Evolutionary conservation across 169 alveolate species (phyloP), one percentile per base, ranked within the genome.

Genomic region (Plasmodium knowlesi): DNA sequence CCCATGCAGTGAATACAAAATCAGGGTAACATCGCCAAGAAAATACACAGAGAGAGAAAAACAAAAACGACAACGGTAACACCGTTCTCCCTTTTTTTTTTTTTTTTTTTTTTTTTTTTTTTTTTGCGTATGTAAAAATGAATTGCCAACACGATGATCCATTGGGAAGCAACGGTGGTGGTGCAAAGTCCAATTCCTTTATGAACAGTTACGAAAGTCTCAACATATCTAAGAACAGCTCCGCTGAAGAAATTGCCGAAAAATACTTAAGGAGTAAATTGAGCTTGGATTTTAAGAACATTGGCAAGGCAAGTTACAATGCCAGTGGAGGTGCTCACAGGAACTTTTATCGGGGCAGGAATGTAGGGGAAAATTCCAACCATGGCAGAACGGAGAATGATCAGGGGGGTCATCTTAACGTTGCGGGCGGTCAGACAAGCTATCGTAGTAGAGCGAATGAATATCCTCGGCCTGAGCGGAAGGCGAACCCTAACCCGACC

Each of bases 181-280:
- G 61, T 22, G 41, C 5, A 5, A 61, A 83, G 14, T 16, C 71
- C 32, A 57, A 12, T 14, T n/a, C 70, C 25, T 46, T 88, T 78
- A 22, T 79, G 89, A 88, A 19, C 50, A 41, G 70, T 14, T 79
- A 88, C 81, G 94, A 88, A 88, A 79, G 82, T 78, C 6, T 80
- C n/a, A 88, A 25, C 43, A 61, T 67, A 16, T 88, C 94, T 0
- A 88, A 88, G 61, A 67, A 88, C 37, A 88, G 82, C 57, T 54
- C 94, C 43, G 94, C 94, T 16, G 94, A 78, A 78, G 94, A 88
- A 88, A 88, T 88, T 78, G 94, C 94, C 39, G 89, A 88, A 78
- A 88, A 88, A 61, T 88, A 88, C 61, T 78, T 88, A 53, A 88
- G 94, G 53, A 88, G 84, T 54, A 88, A 88, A 57, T 78, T 88